Conservation (phyloP, 208 protist species). For the Trypanosoma scelopori region DNA sequence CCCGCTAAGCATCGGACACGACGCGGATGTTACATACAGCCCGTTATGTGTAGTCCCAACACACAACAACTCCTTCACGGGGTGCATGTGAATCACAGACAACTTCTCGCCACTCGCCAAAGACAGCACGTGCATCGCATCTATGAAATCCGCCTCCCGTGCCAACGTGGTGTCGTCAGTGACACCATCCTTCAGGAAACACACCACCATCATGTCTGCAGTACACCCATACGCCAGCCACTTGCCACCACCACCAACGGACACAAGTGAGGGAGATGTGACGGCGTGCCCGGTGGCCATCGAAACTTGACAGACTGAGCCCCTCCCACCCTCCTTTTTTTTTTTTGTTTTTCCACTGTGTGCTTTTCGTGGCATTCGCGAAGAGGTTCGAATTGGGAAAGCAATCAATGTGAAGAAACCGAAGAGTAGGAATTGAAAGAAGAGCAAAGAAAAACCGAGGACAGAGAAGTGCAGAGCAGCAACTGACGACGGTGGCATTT, state of each 20-base stretch:
- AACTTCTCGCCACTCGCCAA: slow-evolving; percentile 30
- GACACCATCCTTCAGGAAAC: slow-evolving; percentile 8
- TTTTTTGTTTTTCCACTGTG: no score
- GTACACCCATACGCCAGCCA: slow-evolving; percentile 31
- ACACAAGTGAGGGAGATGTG: slow-evolving; percentile 28
- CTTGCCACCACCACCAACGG: slow-evolving; percentile 24
- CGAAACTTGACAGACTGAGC: background rate
- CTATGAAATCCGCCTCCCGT: slow-evolving; percentile 20
- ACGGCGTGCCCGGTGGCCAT: slow-evolving; percentile 35
- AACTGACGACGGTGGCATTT: background rate
- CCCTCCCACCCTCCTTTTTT: no score
- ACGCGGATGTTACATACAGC: slow-evolving; percentile 61
- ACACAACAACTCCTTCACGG: slow-evolving; percentile 45
- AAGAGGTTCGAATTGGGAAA: slow-evolving; percentile 3
- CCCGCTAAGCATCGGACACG: slow-evolving; percentile 34
- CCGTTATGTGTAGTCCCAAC: slow-evolving; percentile 69
- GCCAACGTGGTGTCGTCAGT: background rate
- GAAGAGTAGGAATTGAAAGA: background rate
- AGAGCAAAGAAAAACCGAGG: background rate
- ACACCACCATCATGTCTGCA: slow-evolving; percentile 22
- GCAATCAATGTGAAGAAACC: slow-evolving; percentile 4
- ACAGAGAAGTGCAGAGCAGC: background rate
- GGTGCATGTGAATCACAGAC: slow-evolving; percentile 61
- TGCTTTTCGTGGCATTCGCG: no score
- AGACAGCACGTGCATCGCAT: slow-evolving; percentile 14